phyloP scores from a whole-genome alignment of 768 basidiomycete species.

The Suillus occidentalis region DNA sequence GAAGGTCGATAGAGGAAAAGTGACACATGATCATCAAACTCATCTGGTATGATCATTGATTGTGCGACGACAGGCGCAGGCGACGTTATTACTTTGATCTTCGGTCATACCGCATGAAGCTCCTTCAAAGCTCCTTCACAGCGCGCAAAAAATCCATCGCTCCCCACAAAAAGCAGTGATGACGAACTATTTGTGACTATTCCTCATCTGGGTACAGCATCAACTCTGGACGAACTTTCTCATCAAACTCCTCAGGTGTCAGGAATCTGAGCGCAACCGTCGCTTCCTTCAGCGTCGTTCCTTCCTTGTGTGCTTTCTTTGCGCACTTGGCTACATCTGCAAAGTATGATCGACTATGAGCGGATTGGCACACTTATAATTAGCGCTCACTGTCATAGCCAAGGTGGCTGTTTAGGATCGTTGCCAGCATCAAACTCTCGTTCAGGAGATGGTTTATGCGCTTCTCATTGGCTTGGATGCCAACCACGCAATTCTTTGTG shows the following conservation, averaged over 20 bases:
- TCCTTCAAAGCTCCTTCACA: neutral
- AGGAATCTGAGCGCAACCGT: constrained; percentile 86
- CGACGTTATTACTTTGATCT: neutral
- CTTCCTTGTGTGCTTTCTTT: constrained; percentile 99
- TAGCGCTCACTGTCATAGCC: constrained; percentile 89
- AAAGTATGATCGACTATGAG: constrained; percentile 1
- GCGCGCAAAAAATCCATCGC: neutral
- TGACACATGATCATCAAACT: neutral
- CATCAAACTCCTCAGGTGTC: constrained; percentile 89
- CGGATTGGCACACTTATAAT: constrained; percentile 3
- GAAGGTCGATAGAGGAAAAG: too few species aligned
- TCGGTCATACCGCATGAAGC: neutral
- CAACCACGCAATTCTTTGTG: constrained; percentile 95
- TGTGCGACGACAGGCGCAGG: neutral
- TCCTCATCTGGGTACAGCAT: constrained; percentile 78
- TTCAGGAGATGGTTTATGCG: constrained; percentile 86
- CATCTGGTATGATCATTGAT: neutral
- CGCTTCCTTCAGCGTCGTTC: constrained; percentile 93
- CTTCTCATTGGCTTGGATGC: constrained; percentile 95
- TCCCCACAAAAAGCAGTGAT: neutral
- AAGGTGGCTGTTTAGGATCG: constrained; percentile 91
- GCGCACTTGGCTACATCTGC: constrained; percentile 96
- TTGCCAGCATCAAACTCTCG: constrained; percentile 97
- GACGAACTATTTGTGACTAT: neutral
- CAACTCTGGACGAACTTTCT: constrained; percentile 88